Evolutionary conservation across 805 yeast species (phyloP), one percentile per base, ranked within the genome.

Genomic region (Wickerhamomyces alni): DNA sequence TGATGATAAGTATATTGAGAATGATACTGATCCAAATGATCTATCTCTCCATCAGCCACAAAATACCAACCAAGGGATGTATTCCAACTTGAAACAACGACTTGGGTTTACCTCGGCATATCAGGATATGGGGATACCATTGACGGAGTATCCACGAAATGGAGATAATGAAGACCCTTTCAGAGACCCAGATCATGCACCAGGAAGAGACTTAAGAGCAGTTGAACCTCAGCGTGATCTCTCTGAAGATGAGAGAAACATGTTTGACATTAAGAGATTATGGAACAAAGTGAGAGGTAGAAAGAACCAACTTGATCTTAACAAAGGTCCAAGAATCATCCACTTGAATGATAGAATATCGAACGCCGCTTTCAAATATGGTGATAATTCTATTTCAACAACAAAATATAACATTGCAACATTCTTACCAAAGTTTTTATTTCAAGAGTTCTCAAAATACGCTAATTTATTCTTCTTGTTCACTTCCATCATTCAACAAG

Each of bases 361-460:
- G 9, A 86, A 86, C 53, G 51, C 62, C 8, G 61, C 74, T 2
- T 69, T 67, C 44, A 70, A 80, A 3, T 91, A 75, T 63, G 70
- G 74, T 41, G 89, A 80, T 43, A 93, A 93, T 61, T 89, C 89
- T 58, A 82, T 93, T 47, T 84, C 95, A 22, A 94, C 99, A 5
- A 89, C 99, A 11, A 93, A 93, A 59, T 93, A 94, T 67, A 94
- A 93, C 58, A 63, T 80, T 43, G 95, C 93, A 18, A 94, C 99
- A 0, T 93, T 93, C 54, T 47, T 93, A 36, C 99, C 99, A 17
- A 94, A 94, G 62, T 93, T 93, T 57, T 64, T 93, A 47, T 87
- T 88, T 53, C 99, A 93, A 66, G 99, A 93, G 63, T 94, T 93
- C 63, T 86, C 96, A 45, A 93, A 91, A 62, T 94, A 93, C 59